These are phyloP conservation scores for Solanum medicagineum DNA, from an alignment of 257 asterid genomes.

Conservation along the genomic window DNA sequence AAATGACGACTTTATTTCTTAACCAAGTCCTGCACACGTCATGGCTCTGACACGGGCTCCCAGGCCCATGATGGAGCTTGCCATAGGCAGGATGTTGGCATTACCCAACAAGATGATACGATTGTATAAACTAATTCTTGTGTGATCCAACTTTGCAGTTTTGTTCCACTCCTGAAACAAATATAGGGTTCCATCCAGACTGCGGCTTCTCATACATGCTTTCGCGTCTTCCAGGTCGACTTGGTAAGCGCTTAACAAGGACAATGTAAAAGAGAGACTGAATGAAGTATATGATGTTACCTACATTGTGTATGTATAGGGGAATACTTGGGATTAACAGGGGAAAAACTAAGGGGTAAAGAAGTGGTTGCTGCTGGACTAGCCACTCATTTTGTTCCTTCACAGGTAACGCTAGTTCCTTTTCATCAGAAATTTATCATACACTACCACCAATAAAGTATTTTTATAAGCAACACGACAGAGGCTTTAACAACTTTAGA, in stretches of 20 bases:
- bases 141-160: slow-evolving; percentile 21
- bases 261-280: neutral
- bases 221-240: slow-evolving; percentile 62
- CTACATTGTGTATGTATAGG: slow-evolving; percentile 20
- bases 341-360: slow-evolving; percentile 67
- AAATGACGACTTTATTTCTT: no score
- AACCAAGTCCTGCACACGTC: no score
- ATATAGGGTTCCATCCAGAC: slow-evolving; percentile 83
- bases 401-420: slow-evolving; percentile 22
- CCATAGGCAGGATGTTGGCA: no score
- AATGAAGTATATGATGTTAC: neutral
- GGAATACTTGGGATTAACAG: slow-evolving; percentile 76
- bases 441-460: neutral
- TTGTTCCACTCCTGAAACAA: slow-evolving; percentile 88
- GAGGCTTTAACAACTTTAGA: neutral
- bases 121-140: neutral
- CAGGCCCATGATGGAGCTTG: no score
- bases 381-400: slow-evolving; percentile 82
- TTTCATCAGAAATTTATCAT: neutral
- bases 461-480: no score
- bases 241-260: slow-evolving; percentile 28
- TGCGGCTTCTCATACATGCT: slow-evolving; percentile 79
- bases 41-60: no score
- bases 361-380: slow-evolving; percentile 79
- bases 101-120: no score